Evolutionary conservation across 192 early-diverging fungal genomes (phyloP), one percentile per base, ranked within the genome.

Genomic region (Backusella australiensis): DNA sequence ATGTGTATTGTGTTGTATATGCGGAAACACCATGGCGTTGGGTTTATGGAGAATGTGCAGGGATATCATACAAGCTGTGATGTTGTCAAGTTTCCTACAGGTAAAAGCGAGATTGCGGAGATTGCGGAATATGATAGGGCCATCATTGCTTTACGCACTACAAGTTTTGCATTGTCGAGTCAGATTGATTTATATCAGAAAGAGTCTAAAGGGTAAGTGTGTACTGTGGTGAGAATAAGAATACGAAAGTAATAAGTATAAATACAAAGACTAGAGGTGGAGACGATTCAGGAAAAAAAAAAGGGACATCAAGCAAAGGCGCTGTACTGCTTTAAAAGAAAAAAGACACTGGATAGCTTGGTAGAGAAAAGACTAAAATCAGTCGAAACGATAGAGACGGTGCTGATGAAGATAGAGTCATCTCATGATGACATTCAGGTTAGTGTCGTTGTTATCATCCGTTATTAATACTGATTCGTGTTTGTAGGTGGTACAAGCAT

Each of bases 381-480:
- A 29, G 74, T 91, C 9, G 86, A 90, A 29, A 88, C 88, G 0
- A 83, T 93, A 46, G 89, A 90, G 19, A 77, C 78, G 2, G 89
- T 93, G 36, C 69, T 93, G 21, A 75, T 87, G 34, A 89, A 88
- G 69, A 91, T 93, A 53, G 86, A 91, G 73, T 75, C 79, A 4
- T 89, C 91, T 5, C 87, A 91, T 66, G 85, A 85, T 6, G 88
- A 93, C 77, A 65, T 85, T 0, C 89, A 91, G 80, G 90, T 88
- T 77, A 69, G 52, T 32, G 32, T 32, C 32, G 38, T 9, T 21
- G 6, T 8, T 53, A n/a, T 21, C 21, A n/a, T 21, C 6, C 19
- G 32, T 0, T 0, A 32, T 32, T 32, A 32, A 32, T 32, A 32
- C 3, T 32, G 32, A 32, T 3, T 2, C 32, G 0, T 32, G 32